phyloP scores from a whole-genome alignment of 208 protist genomes.

The Acanthamoeba triangularis region DNA sequence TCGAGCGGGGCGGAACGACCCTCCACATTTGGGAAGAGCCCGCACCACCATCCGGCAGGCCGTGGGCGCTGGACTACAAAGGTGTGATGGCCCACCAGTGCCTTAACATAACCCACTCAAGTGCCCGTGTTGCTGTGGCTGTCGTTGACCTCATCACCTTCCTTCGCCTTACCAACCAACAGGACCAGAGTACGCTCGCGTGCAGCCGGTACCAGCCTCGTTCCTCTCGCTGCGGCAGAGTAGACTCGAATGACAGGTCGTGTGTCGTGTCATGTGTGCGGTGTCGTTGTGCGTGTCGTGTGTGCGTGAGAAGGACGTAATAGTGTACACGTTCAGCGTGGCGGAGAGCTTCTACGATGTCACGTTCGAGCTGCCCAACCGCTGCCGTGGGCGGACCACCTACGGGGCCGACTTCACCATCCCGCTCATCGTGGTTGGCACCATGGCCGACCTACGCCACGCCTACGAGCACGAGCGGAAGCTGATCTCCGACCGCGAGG shows the following conservation, averaged over 20 bases:
- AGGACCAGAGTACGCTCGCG: background rate
- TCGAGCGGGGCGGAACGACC: background rate
- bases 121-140: too few species aligned
- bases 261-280: too few species aligned
- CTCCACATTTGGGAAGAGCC: slow-evolving; percentile 42
- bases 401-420: background rate
- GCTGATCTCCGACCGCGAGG: background rate
- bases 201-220: background rate
- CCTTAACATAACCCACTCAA: too few species aligned
- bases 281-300: too few species aligned
- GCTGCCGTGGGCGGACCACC: background rate
- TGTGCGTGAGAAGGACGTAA: background rate
- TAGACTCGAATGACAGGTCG: too few species aligned
- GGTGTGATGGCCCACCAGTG: too few species aligned
- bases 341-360: background rate
- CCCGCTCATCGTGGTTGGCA: slow-evolving; percentile 24
- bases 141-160: too few species aligned
- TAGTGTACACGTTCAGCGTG: slow-evolving; percentile 12
- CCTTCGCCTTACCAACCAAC: too few species aligned
- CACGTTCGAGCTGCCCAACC: slow-evolving; percentile 10
- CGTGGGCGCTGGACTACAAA: slow-evolving; percentile 43
- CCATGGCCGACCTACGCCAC: slow-evolving; percentile 8
- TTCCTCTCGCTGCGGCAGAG: too few species aligned
- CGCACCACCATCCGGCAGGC: background rate
- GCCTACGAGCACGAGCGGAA: background rate